phyloP scores from a whole-genome alignment of 768 basidiomycete genomes.

The Termitomyces sp. region DNA sequence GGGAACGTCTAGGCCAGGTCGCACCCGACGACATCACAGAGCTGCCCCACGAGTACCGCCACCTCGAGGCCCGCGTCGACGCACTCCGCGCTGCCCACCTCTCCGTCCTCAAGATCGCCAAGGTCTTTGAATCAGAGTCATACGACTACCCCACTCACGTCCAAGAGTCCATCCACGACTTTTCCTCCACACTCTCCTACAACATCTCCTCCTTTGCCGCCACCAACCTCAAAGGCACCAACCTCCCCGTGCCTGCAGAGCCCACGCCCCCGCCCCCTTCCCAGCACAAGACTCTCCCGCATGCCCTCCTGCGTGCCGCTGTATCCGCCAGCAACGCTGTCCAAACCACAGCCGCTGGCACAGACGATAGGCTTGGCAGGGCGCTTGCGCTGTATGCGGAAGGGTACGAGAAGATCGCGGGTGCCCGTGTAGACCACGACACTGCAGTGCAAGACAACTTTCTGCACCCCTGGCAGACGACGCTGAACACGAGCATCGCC shows the following conservation, averaged over 20 bases:
- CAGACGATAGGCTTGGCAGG: constrained; percentile 66
- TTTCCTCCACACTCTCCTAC: constrained; percentile 65
- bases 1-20: constrained; percentile 84
- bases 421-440: constrained; percentile 80
- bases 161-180: constrained; percentile 72
- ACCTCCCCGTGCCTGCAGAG: constrained; percentile 64
- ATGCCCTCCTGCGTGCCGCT: constrained; percentile 85
- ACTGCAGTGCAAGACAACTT: constrained; percentile 58
- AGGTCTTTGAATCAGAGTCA: constrained; percentile 82
- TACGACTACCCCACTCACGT: constrained; percentile 91
- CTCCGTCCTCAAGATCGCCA: constrained; percentile 56
- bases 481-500: constrained; percentile 73
- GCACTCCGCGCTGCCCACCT: constrained; percentile 78
- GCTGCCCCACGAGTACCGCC: constrained; percentile 91
- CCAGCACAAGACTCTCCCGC: constrained; percentile 95
- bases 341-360: constrained; percentile 31
- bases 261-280: constrained; percentile 43
- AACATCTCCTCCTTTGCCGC: constrained; percentile 83
- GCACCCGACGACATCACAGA: constrained; percentile 93
- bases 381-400: constrained; percentile 74
- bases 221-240: constrained; percentile 83
- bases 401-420: constrained; percentile 79
- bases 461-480: constrained; percentile 83
- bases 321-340: constrained; percentile 49
- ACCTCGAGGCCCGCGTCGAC: constrained; percentile 93